Evolutionary conservation across 495 filamentous ascomycete genomes (phyloP), one percentile per base, ranked within the genome.

Genomic region (Hyaloscypha bicolor): DNA sequence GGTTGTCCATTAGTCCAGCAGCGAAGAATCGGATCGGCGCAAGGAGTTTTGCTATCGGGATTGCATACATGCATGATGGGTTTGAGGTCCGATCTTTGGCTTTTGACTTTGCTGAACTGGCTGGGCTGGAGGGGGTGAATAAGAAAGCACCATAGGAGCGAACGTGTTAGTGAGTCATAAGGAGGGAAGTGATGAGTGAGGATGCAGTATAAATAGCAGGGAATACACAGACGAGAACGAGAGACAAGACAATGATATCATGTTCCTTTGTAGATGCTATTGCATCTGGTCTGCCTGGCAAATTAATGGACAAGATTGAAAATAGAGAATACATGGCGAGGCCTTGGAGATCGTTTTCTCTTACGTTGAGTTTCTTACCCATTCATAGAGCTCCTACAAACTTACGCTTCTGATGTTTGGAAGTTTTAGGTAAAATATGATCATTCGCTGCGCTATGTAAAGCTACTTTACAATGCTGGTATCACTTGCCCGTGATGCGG

Each of bases 181-280:
- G 25, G 25, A 25, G 14, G 19, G 2, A 12, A 14, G 22, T 25
- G 22, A 61, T n/a, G 33, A 9, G 37, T 8, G 31, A 25, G 35
- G 59, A 25, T 61, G 59, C 22, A 42, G 59, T 16, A 61, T 61
- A 48, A 5, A 25, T 42, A 48, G 37, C 32, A 19, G 5, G 30
- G 16, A 9, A 25, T 25, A 25, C 25, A 60, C 11, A 25, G 16
- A 35, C 19, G 45, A 9, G 21, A 8, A 21, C 4, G 25, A 19
- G 19, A 39, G 14, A 61, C 59, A 61, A 61, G 33, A 22, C 59
- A 61, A 61, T 61, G 59, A 61, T 42, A 42, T 48, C 22, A 48
- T 61, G 59, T 61, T 61, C 59, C 22, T 61, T 61, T 61, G 59
- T 61, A 61, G 32, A 61, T 56, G 53, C 53, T 11, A 1, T 25